Base-by-base conservation (phyloP, 768 basidiomycete species). In the Russula lepida region DNA sequence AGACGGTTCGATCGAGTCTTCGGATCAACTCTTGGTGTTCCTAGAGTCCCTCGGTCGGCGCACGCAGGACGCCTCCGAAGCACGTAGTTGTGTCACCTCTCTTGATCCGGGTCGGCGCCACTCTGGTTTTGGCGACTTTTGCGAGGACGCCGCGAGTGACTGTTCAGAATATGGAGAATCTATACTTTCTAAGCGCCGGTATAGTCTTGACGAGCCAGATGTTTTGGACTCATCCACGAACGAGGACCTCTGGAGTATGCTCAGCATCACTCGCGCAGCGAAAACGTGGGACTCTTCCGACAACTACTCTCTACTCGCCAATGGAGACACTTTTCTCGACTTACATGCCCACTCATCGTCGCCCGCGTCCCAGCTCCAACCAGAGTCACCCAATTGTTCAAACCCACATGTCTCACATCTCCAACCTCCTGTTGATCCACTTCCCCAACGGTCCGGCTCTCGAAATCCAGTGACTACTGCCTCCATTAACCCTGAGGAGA, bases 131-230 rank as follows among this genome's bases (percentile, higher is more conserved):
- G 33, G 6, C 56, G 30, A 32, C 37, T 27, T 17, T 9, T 5
- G 13, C n/a, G 54, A 64, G n/a, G 65, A 64, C 12, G 28, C 43
- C 13, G 60, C 60, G 33, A 61, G 60, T 28, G 64, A 64, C 46
- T 46, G 52, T 43, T 58, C 65, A 28, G 59, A 64, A 54, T 49
- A 62, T 41, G 56, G 54, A 1, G 54, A 59, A 19, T 61, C 63
- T 8, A 37, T 57, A 30, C n/a, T 19, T 19, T 54, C 63, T 28
- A 37, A 13, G 17, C 37, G 19, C 33, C 37, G 23, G 21, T 32
- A 13, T 48, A 25, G 41, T 37, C 46, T 23, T 15, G 60, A 53
- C 11, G 30, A 27, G 5, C 54, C 49, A 19, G 25, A 53, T 30
- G 35, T 25, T 32, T 9, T 48, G 47, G 23, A 35, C 17, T 17